phyloP scores from a whole-genome alignment of 2,329 filamentous ascomycete genomes.

The Ascocoryne sarcoides region DNA sequence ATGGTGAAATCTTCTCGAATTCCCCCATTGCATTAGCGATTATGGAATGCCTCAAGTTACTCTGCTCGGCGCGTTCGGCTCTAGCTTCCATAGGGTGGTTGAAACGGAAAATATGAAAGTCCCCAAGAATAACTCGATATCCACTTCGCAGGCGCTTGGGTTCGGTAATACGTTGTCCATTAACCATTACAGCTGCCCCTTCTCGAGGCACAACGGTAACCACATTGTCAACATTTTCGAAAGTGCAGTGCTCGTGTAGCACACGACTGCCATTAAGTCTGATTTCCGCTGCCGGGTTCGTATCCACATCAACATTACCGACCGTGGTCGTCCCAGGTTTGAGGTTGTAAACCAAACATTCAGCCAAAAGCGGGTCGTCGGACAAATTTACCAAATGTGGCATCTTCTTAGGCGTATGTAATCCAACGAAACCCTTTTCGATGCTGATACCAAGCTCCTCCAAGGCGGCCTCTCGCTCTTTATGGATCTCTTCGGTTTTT shows the following conservation, averaged over 20 bases:
- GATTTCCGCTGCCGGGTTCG: conserved; percentile 71
- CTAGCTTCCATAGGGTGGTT: conserved; percentile 95
- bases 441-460: conserved; percentile 98
- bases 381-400: conserved; percentile 96
- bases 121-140: conserved; percentile 88
- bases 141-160: conserved; percentile 82
- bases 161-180: conserved; percentile 81
- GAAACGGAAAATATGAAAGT: conserved; percentile 98
- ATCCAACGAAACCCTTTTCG: conserved; percentile 91
- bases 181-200: conserved; percentile 97
- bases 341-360: conserved; percentile 95
- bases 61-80: conserved; percentile 83
- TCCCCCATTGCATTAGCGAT: conserved; percentile 52
- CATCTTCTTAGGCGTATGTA: conserved; percentile 98
- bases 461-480: conserved; percentile 86
- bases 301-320: conserved; percentile 82
- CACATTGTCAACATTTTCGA: conserved; percentile 85
- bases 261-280: conserved; percentile 91
- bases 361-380: conserved; percentile 85
- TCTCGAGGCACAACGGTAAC: conserved; percentile 87
- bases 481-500: conserved; percentile 96
- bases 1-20: conserved; percentile 46
- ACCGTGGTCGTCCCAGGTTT: conserved; percentile 93
- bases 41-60: conserved; percentile 75
- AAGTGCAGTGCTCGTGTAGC: conserved; percentile 82